Evolutionary conservation across 1,284 basidiomycete genomes (phyloP), one percentile per base, ranked within the genome.

Genomic region (Hemileia vastatrix): DNA sequence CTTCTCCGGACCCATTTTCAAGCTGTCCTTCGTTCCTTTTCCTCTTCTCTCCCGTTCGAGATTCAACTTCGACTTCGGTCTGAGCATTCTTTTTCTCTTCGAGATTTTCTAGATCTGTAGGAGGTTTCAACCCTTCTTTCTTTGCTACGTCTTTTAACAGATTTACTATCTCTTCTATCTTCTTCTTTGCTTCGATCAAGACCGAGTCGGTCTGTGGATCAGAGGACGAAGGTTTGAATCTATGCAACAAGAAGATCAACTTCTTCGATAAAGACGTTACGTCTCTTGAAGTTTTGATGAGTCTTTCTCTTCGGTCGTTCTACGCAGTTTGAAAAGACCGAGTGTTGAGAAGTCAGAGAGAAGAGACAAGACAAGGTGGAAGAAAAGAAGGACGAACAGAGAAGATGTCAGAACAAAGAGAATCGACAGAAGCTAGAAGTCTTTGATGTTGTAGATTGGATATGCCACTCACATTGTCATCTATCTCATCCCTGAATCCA

Each of bases 201-300:
- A 85, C 83, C 32, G 61, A 50, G 21, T 58, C 58, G 6, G 33
- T 63, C 4, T 45, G 19, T 31, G 54, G 13, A 24, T 44, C 31
- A 33, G 48, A 53, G 44, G 49, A 6, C 15, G 31, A 51, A 45
- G 24, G 23, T 11, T 21, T 31, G 43, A 84, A 80, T 48, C 92
- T 86, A 72, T 96, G 93, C 2, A 97, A 81, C 53, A 90, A 84
- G 72, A 97, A 97, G 66, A 98, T 96, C 71, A 86, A 81, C 77
- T 90, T 93, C 76, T 98, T 98, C 51, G 91, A 91, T 18, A 88
- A 80, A 67, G 84, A 87, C 13, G 93, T 97, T 67, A 91, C 83
- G 76, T 95, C 91, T 40, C 94, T 76, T 6, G 80, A 81, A 9
- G 77, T 64, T 82, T 92, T 93, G 74, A 92, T 88, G 65, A 93